Conservation (phyloP, 2,329 filamentous ascomycete genomes). For the Botryotinia narcissicola region DNA sequence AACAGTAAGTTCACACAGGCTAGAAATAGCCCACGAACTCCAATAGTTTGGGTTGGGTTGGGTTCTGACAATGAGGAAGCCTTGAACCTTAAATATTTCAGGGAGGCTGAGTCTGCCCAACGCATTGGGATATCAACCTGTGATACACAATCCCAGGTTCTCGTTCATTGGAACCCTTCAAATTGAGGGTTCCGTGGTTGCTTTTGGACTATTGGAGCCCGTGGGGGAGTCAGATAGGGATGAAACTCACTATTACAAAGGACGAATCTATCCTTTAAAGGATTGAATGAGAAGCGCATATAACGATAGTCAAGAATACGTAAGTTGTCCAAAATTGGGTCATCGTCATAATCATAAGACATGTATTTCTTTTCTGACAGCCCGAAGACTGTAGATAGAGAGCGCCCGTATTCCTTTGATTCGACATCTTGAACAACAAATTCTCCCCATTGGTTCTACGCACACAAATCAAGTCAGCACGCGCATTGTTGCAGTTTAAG, state of each 20-base stretch:
- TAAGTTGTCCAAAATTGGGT: conserved; percentile 73
- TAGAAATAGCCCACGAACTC: background rate
- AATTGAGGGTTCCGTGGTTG: background rate
- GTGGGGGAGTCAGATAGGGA: background rate
- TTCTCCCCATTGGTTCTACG: conserved; percentile 92
- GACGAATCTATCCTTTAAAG: conserved; percentile 82
- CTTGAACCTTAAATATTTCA: background rate
- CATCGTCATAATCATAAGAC: conserved; percentile 68
- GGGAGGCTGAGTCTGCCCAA: background rate
- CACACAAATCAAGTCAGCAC: conserved; percentile 36
- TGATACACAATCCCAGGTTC: background rate
- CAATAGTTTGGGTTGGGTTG: background rate
- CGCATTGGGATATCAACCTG: background rate
- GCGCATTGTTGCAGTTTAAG: conserved; percentile 6
- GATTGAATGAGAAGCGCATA: conserved; percentile 88
- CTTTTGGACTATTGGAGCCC: background rate
- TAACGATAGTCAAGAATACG: conserved; percentile 89
- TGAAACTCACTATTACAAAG: conserved; percentile 63
- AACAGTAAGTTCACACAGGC: background rate
- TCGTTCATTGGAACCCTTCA: background rate
- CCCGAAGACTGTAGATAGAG: conserved; percentile 65
- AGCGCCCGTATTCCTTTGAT: conserved; percentile 51
- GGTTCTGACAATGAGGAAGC: no score
- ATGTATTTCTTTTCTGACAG: conserved; percentile 57
- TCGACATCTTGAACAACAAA: conserved; percentile 73